Percentiles rank a stretch among this genome's conserved stretches.
Conservation (phyloP, 257 asterid species). For the Solanum ahanhuiri region DNA sequence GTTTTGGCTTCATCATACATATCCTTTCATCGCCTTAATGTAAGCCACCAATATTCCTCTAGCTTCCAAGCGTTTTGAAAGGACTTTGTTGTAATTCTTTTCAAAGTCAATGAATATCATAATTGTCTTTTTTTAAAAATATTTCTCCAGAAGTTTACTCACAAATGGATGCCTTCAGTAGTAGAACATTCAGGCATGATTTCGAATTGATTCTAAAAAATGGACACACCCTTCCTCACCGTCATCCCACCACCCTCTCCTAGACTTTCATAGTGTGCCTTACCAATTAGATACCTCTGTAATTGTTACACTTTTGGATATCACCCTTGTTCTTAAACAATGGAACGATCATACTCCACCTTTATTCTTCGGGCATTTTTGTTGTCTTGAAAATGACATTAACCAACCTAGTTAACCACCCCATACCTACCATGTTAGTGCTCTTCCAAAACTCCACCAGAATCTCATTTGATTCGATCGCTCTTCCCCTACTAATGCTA, state of each 20-base stretch:
- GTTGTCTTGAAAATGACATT: background rate
- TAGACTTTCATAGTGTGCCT: background rate
- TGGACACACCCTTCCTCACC: background rate
- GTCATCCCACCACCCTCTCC: background rate
- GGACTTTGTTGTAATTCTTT: background rate
- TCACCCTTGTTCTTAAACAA: background rate
- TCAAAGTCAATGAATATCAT: background rate
- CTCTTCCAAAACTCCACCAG: background rate
- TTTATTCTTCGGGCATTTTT: too few relatives aligned
- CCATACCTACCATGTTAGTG: background rate
- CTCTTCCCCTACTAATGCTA: background rate
- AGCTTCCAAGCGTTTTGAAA: background rate
- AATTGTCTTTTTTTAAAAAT: background rate
- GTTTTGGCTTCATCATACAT: background rate
- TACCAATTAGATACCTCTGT: background rate
- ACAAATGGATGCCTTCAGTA: background rate
- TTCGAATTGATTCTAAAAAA: background rate
- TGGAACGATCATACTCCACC: background rate
- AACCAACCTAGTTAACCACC: background rate
- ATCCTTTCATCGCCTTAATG: background rate
- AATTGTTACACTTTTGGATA: background rate
- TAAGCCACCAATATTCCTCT: background rate
- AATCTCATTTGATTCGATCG: background rate
- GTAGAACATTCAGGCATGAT: background rate
- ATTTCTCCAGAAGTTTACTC: background rate